Evolutionary conservation across 495 filamentous ascomycete species (phyloP).

Genomic region (Jackrogersella minutella): DNA sequence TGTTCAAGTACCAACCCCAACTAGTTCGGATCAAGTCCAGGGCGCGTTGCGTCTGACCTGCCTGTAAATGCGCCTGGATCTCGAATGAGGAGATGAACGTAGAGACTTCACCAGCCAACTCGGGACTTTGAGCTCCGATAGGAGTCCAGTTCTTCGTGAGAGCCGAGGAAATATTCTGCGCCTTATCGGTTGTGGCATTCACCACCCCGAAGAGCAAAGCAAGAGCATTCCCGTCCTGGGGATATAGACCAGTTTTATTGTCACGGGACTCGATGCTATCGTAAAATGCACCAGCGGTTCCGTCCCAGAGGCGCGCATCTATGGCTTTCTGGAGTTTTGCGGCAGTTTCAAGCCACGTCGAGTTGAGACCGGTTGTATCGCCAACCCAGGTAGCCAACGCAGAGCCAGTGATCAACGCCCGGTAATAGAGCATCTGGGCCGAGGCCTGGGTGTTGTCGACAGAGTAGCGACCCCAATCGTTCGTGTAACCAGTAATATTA

Average conservation of each 20-base stretch:
- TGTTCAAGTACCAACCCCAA: constrained; percentile 71
- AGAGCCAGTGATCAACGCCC: constrained; percentile 58
- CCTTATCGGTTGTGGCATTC: constrained; percentile 35
- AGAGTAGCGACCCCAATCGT: constrained; percentile 66
- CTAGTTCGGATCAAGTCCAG: constrained; percentile 66
- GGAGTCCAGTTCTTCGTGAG: constrained; percentile 64
- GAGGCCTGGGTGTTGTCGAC: constrained; percentile 62
- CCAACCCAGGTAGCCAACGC: constrained; percentile 60
- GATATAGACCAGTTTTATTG: constrained; percentile 47
- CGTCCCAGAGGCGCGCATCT: constrained; percentile 60
- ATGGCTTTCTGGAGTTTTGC: constrained; percentile 51
- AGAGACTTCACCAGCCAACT: constrained; percentile 66
- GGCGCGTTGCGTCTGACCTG: constrained; percentile 58
- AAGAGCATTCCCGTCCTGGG: constrained; percentile 64
- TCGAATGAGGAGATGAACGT: constrained; percentile 73
- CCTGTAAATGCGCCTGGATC: constrained; percentile 67
- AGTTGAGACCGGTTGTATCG: constrained; percentile 52
- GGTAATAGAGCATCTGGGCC: constrained; percentile 67
- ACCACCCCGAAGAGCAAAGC: constrained; percentile 53
- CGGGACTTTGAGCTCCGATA: constrained; percentile 65
- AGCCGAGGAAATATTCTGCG: constrained; percentile 54
- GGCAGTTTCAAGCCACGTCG: constrained; percentile 54
- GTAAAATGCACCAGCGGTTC: constrained; percentile 62
- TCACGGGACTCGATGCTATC: constrained; percentile 56
- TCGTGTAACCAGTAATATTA: constrained; percentile 59